Conservation (phyloP, 139 green algal genomes). For the Micractinium conductrix region DNA sequence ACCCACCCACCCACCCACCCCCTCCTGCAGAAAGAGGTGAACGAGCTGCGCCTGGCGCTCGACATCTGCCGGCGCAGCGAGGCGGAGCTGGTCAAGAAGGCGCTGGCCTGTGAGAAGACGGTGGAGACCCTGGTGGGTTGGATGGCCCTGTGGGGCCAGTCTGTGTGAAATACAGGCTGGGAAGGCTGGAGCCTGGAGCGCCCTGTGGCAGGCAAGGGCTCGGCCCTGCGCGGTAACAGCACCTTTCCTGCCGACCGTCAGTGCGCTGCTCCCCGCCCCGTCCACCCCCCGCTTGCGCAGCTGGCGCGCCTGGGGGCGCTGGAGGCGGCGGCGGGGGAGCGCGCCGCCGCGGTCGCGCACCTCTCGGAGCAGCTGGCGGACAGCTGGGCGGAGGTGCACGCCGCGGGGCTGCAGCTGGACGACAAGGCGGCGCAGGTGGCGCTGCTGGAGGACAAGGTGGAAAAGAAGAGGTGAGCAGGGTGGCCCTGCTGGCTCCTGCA, state of each 20-base stretch:
- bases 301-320: constrained; percentile 4
- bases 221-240: not conserved
- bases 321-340: not conserved
- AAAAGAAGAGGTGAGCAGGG: not conserved
- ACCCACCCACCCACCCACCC: not conserved
- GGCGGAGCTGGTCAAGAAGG: constrained; percentile 70
- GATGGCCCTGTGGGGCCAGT: no score
- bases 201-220: no score
- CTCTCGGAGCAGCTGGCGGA: not conserved
- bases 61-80: constrained; percentile 71
- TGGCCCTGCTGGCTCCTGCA: no score
- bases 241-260: no score
- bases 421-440: not conserved
- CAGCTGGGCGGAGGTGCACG: no score
- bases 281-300: not conserved
- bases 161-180: no score
- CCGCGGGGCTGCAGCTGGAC: not conserved
- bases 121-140: constrained; percentile 66
- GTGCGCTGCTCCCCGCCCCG: not conserved
- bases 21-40: constrained; percentile 53
- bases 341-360: not conserved
- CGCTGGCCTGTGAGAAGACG: constrained; percentile 68
- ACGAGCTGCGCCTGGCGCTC: constrained; percentile 64
- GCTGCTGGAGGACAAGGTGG: not conserved
- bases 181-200: not conserved